Base-by-base conservation (phyloP, 2,329 filamentous ascomycete species). In the Colletotrichum sp. region DNA sequence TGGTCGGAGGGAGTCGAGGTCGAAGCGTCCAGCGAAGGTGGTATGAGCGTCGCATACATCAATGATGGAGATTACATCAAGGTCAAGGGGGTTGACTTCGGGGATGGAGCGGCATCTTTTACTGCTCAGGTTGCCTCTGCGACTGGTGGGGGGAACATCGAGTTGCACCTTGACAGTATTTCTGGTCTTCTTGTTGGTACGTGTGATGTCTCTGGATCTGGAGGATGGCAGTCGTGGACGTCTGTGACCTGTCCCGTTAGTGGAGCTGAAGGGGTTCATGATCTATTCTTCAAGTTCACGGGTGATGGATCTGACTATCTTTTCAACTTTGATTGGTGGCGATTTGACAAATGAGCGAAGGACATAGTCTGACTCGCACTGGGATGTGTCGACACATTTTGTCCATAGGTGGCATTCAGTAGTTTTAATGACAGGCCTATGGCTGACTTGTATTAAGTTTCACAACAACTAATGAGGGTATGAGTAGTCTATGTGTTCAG, bases 401-500 rank as follows among this genome's bases (percentile, higher is more conserved):
- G n/a, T 52, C 5, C n/a, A 52, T 52, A 52, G n/a, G 0, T 63
- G 7, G 24, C 24, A 63, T 10, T 10, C 0, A 16, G 59, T 13
- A 21, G 0, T 21, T 21, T 12, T 8, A 21, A 16, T 63, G 59
- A 36, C 10, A 32, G 30, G n/a, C 44, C 44, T 52, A 52, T 6
- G 44, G 44, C 44, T 8, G 28, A 36, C 18, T 2, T 24, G 18
- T 21, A 71, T 71, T 65, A 71, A 57, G 21, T 55, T 21, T 39
- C 44, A 71, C 68, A 65, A 8, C n/a, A 52, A 65, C 39, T 57
- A 65, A 71, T 71, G 68, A 71, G 68, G 68, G 39, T 71, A 71
- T 71, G 60, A 64, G 60, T 65, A 71, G 68, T 71, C 68, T 71
- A 57, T 65, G 68, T 65, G 60, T 65, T 44, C 57, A 6, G 21